These are phyloP conservation scores for Sonneratia caseolaris DNA, from an alignment of 345 rosid species.

Conservation along the genomic window DNA sequence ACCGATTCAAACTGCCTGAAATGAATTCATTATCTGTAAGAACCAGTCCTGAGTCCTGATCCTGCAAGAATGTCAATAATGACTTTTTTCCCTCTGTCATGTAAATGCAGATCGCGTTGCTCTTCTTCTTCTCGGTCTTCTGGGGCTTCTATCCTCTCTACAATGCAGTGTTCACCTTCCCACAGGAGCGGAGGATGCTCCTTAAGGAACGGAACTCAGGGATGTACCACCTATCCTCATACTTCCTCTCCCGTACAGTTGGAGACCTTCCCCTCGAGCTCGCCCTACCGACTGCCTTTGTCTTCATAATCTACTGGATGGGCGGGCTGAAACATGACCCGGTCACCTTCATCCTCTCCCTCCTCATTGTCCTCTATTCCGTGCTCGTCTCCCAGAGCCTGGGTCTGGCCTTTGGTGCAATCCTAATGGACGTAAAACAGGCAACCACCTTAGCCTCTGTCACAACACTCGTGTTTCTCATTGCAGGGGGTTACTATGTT, in stretches of 20 bases:
- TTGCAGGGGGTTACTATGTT: slow-evolving; percentile 90
- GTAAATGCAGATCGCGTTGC: slow-evolving; percentile 70
- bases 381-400: slow-evolving; percentile 95
- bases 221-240: slow-evolving; percentile 94
- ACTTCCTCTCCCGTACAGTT: slow-evolving; percentile 79
- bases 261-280: slow-evolving; percentile 94
- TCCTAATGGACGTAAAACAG: slow-evolving; percentile 93
- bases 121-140: slow-evolving; percentile 97
- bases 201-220: slow-evolving; percentile 85
- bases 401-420: slow-evolving; percentile 89
- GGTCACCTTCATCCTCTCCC: slow-evolving; percentile 62
- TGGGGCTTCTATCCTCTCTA: slow-evolving; percentile 99
- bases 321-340: slow-evolving; percentile 92
- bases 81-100: neutral
- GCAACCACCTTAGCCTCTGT: slow-evolving; percentile 96
- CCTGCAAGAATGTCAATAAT: neutral
- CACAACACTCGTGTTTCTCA: slow-evolving; percentile 88
- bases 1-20: no score
- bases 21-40: neutral
- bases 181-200: slow-evolving; percentile 84
- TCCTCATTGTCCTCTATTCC: slow-evolving; percentile 75
- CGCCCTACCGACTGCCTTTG: slow-evolving; percentile 92
- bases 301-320: slow-evolving; percentile 98
- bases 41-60: neutral
- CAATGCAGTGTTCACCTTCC: slow-evolving; percentile 97